Evolutionary conservation across 805 yeast genomes (phyloP).

Genomic region (Myxozyma melibiosi): DNA sequence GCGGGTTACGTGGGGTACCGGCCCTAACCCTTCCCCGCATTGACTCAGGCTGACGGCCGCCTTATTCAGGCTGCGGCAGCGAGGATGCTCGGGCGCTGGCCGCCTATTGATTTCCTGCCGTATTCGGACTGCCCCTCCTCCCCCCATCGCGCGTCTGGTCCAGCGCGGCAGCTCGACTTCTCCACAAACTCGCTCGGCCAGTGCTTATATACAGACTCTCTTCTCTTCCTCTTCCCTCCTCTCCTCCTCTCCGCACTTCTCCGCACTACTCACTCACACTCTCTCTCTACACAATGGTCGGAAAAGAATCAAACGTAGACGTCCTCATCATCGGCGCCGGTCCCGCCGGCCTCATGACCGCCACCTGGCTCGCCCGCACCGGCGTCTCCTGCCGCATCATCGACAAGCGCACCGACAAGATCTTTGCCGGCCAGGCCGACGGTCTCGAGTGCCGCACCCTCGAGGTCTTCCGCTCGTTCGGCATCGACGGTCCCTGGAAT

Average conservation of each 20-base stretch:
- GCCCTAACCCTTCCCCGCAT: neutral
- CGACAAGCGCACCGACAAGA: conserved; percentile 41
- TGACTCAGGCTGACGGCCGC: too few relatives aligned
- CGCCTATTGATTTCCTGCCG: neutral
- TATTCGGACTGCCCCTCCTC: neutral
- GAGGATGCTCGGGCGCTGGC: conserved; percentile 4
- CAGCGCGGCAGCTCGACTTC: neutral
- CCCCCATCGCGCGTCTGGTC: neutral
- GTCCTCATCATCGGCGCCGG: conserved; percentile 47
- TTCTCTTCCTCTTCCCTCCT: neutral
- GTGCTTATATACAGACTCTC: neutral
- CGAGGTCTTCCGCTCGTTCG: conserved; percentile 41
- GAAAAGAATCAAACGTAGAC: conserved; percentile 29
- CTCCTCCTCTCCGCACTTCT: neutral
- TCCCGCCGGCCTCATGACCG: conserved; percentile 46
- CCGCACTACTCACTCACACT: neutral
- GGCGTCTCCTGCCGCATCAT: conserved; percentile 41
- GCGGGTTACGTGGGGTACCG: conserved; percentile 1
- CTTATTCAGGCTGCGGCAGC: neutral
- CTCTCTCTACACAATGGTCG: too few relatives aligned
- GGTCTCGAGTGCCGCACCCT: conserved; percentile 43
- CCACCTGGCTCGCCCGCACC: conserved; percentile 41
- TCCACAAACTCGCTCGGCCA: too few relatives aligned
- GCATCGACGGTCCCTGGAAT: conserved; percentile 40
- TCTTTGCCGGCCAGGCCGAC: conserved; percentile 45